These are phyloP conservation scores for Otatea glauca DNA, from an alignment of 176 grass and related monocot species.

Conservation along the genomic window DNA sequence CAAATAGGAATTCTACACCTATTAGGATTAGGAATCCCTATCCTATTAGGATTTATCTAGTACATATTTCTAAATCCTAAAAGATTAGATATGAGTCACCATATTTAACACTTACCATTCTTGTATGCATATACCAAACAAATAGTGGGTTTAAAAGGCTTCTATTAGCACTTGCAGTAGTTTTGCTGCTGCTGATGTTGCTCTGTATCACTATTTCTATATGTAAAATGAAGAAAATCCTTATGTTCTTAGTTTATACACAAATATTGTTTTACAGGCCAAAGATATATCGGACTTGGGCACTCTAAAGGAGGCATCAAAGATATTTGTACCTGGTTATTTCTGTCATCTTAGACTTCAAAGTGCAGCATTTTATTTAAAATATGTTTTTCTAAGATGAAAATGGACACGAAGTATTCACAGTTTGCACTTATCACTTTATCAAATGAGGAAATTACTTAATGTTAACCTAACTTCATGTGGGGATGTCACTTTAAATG, in stretches of 20 bases:
- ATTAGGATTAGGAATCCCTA: too few relatives aligned
- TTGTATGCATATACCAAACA: slow-evolving; percentile 18
- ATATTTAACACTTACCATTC: background rate
- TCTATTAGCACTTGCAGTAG: background rate
- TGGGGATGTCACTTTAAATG: background rate
- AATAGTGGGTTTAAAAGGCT: background rate
- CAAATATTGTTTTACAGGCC: slow-evolving; percentile 62
- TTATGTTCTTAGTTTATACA: slow-evolving; percentile 39
- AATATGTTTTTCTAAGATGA: slow-evolving; percentile 32
- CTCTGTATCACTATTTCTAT: background rate
- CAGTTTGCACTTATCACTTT: slow-evolving; percentile 23
- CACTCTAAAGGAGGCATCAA: slow-evolving; percentile 86
- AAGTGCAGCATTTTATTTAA: background rate
- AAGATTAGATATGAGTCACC: too few relatives aligned
- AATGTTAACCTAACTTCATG: background rate
- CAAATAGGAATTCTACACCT: too few relatives aligned
- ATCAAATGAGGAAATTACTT: background rate
- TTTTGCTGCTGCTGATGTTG: slow-evolving; percentile 18
- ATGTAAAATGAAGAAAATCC: background rate
- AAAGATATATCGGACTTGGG: slow-evolving; percentile 92
- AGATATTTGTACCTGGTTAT: slow-evolving; percentile 96
- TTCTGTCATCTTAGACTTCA: slow-evolving; percentile 44
- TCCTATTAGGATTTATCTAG: too few relatives aligned
- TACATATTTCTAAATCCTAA: too few relatives aligned
- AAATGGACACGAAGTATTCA: background rate